A percentile compares a stretch with the other conserved stretches of the same genome.
These are phyloP conservation scores for Backusella tarrabulga DNA, from an alignment of 192 early-diverging fungal species.

Conservation along the genomic window DNA sequence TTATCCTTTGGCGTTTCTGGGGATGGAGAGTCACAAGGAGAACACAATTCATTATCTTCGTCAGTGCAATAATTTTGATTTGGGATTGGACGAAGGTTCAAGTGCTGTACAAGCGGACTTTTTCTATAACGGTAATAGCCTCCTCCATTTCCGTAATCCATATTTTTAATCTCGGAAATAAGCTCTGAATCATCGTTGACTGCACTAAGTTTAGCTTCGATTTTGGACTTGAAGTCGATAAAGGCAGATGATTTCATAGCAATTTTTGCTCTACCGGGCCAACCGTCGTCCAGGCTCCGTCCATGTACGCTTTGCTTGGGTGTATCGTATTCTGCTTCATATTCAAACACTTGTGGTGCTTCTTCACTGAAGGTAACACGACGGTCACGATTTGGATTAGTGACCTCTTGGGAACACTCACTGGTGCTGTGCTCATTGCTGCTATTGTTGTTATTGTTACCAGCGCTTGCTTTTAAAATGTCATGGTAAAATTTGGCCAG, in stretches of 20 bases:
- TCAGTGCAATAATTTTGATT: neutral
- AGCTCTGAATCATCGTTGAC: conserved; percentile 2
- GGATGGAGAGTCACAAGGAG: neutral
- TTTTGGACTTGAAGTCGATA: conserved; percentile 17
- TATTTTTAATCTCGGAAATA: neutral
- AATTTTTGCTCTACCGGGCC: conserved; percentile 9
- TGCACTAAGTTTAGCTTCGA: conserved; percentile 17
- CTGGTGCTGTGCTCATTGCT: neutral
- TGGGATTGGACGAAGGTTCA: conserved; percentile 6
- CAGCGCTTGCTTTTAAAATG: neutral
- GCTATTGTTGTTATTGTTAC: neutral
- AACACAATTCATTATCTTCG: neutral
- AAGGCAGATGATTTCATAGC: conserved; percentile 11
- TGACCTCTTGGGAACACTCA: neutral
- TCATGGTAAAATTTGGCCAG: conserved; percentile 12
- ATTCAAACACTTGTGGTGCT: conserved; percentile 11
- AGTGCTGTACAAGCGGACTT: conserved; percentile 3
- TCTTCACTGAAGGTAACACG: conserved; percentile 8
- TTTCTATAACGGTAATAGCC: conserved; percentile 15
- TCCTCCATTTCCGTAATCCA: neutral
- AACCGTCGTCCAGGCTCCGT: neutral
- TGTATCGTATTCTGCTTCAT: conserved; percentile 15
- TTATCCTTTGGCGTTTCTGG: neutral
- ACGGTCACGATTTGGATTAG: neutral
- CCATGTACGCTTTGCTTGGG: neutral